These are phyloP conservation scores for Capsella rubella DNA, from an alignment of 441 rosid species.

Conservation along the genomic window DNA sequence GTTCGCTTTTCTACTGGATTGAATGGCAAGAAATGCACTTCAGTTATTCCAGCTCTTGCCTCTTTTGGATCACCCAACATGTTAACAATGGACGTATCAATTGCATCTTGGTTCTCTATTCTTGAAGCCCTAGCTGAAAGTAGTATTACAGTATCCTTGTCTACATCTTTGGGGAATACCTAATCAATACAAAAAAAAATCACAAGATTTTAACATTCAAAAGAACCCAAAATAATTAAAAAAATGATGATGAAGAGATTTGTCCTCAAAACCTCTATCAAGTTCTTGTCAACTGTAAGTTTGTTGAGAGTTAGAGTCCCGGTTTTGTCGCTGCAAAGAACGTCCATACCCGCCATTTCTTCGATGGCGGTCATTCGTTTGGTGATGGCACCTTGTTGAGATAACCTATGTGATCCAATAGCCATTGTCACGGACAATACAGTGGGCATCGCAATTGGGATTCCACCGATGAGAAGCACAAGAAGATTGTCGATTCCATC, in stretches of 20 bases:
- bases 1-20: slow-evolving; percentile 95
- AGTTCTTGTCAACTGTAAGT: slow-evolving; percentile 77
- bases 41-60: slow-evolving; percentile 90
- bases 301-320: slow-evolving; percentile 92
- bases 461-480: slow-evolving; percentile 95
- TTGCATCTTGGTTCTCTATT: slow-evolving; percentile 93
- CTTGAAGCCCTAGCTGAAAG: slow-evolving; percentile 97
- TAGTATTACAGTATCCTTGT: slow-evolving; percentile 74
- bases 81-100: slow-evolving; percentile 91
- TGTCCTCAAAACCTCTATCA: slow-evolving; percentile 58
- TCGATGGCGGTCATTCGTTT: slow-evolving; percentile 99
- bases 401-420: slow-evolving; percentile 94
- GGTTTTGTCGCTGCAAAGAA: slow-evolving; percentile 95
- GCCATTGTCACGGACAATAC: slow-evolving; percentile 98
- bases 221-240: background rate
- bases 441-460: slow-evolving; percentile 98
- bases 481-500: slow-evolving; percentile 91
- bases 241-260: background rate
- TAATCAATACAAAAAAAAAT: background rate
- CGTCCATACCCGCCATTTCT: slow-evolving; percentile 99
- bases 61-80: slow-evolving; percentile 95
- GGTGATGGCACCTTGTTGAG: slow-evolving; percentile 95
- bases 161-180: slow-evolving; percentile 81
- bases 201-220: background rate
- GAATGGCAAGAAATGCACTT: slow-evolving; percentile 86